Conservation (phyloP, 176 grass and related monocot species). For the Stipa capillata region DNA sequence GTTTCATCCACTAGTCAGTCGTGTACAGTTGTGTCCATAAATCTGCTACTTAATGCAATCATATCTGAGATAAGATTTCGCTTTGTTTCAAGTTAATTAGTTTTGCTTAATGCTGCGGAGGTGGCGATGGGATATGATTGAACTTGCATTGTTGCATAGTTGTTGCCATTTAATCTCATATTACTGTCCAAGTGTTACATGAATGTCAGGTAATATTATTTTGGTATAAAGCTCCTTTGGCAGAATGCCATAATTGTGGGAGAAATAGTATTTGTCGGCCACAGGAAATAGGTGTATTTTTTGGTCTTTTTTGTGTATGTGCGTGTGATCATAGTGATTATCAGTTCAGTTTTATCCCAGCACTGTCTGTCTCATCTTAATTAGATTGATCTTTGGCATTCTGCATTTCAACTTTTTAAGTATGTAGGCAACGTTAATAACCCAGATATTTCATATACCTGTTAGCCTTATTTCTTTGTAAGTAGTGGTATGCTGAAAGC, state of each 20-base stretch:
- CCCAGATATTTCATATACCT: neutral
- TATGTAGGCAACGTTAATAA: neutral
- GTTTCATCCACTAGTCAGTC: constrained; percentile 6
- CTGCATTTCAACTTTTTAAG: neutral
- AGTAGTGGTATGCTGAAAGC: neutral
- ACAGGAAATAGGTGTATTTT: neutral
- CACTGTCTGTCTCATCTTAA: neutral
- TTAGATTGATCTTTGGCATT: neutral
- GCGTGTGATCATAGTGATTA: neutral
- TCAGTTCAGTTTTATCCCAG: neutral
- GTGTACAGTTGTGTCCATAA: neutral
- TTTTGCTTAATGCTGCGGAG: neutral
- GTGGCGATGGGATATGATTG: neutral
- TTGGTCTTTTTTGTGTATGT: neutral
- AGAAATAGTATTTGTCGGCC: neutral
- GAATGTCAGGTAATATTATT: neutral
- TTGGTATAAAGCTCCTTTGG: neutral
- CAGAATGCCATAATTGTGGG: neutral
- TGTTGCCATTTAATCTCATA: neutral
- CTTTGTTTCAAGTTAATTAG: neutral
- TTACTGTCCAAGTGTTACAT: neutral
- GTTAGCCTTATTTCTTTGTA: neutral
- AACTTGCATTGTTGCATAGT: neutral
- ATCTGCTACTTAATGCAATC: neutral
- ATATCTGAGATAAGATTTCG: neutral